Evolutionary conservation across 1,139 yeast genomes (phyloP).

Genomic region (Tardiomyces digboiensis): DNA sequence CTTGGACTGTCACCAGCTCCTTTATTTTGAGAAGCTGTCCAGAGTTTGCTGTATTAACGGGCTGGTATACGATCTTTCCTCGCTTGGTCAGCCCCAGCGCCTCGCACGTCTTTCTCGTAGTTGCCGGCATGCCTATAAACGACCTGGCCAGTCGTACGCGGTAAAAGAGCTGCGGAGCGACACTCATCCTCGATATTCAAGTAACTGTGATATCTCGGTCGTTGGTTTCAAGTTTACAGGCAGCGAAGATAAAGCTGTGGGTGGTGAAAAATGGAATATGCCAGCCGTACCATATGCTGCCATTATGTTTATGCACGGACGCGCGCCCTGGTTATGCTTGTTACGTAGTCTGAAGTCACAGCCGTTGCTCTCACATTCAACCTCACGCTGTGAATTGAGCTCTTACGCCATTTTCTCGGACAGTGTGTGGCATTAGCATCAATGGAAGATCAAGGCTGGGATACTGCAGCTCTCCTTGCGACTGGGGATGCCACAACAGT

Average conservation of each 20-base stretch:
- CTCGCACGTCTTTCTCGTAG: conserved; percentile 51
- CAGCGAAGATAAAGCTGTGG: too few species aligned
- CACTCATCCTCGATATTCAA: background rate
- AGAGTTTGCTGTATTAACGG: conserved; percentile 70
- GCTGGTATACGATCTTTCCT: conserved; percentile 65
- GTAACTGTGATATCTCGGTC: too few species aligned
- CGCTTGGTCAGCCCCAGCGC: conserved; percentile 71
- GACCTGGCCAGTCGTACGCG: conserved; percentile 72
- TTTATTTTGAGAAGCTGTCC: conserved; percentile 79
- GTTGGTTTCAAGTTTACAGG: too few species aligned
- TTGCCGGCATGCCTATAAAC: conserved; percentile 74
- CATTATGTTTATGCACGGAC: too few species aligned
- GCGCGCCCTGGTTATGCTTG: too few species aligned
- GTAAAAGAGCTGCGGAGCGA: conserved; percentile 12
- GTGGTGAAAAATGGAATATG: too few species aligned
- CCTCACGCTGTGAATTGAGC: too few species aligned
- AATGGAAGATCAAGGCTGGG: background rate
- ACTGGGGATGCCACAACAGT: background rate
- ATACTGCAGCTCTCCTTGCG: background rate
- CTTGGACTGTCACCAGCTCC: conserved; percentile 80
- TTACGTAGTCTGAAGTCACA: too few species aligned
- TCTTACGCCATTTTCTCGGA: too few species aligned
- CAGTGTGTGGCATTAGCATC: background rate
- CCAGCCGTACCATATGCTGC: too few species aligned
- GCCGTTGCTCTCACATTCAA: too few species aligned